Evolutionary conservation across 2,329 filamentous ascomycete genomes (phyloP).

Genomic region (Colletotrichum lentis): DNA sequence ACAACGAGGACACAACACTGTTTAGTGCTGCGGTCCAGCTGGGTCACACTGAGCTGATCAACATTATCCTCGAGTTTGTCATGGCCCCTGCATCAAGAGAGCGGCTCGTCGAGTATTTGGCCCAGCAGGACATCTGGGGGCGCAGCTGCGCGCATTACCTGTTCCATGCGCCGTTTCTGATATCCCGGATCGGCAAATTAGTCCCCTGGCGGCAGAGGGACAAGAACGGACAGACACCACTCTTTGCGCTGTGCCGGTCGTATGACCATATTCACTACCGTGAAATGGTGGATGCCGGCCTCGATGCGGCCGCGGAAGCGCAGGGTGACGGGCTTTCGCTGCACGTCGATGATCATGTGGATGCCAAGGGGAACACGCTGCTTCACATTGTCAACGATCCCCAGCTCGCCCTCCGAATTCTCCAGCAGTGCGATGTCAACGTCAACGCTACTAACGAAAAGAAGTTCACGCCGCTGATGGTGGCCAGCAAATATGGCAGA

Average conservation of each 20-base stretch:
- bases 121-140: conserved; percentile 81
- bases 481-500: conserved; percentile 96
- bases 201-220: conserved; percentile 91
- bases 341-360: conserved; percentile 91
- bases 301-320: conserved; percentile 74
- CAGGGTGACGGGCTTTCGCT: conserved; percentile 83
- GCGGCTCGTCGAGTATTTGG: conserved; percentile 72
- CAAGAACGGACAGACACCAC: conserved; percentile 95
- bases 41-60: conserved; percentile 76
- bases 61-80: conserved; percentile 77
- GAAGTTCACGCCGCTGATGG: conserved; percentile 94
- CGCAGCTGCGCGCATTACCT: conserved; percentile 95
- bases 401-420: conserved; percentile 75
- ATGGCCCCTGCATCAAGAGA: conserved; percentile 63
- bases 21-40: conserved; percentile 90
- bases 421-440: conserved; percentile 90
- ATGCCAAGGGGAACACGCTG: conserved; percentile 90
- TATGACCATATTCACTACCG: conserved; percentile 92
- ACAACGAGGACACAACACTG: conserved; percentile 88
- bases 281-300: conserved; percentile 83
- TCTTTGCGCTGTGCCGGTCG: conserved; percentile 93
- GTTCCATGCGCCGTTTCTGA: conserved; percentile 86
- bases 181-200: conserved; percentile 76
- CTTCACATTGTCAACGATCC: conserved; percentile 95
- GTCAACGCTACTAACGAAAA: conserved; percentile 96